Base-by-base conservation (phyloP, 192 early-diverging fungal genomes). In the Backusella tuberculispora region DNA sequence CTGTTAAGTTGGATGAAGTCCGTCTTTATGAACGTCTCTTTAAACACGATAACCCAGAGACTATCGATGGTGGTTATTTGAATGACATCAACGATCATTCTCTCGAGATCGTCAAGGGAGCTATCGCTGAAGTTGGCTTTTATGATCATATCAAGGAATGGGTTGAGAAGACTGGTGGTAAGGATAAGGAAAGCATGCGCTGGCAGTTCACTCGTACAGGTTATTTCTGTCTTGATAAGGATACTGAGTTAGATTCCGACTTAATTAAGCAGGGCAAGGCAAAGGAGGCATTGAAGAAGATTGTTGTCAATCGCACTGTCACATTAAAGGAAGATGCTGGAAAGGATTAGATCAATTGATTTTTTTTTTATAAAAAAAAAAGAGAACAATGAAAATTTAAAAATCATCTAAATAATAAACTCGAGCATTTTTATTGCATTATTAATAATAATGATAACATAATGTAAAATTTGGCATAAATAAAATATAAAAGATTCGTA, bases 191-290 rank as follows among this genome's bases (percentile, higher is more conserved):
- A 81, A 92, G 89, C 72, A 90, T 93, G 79, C 81, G 95, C 72
- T 96, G 94, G 90, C 98, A 99, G 87, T 92, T 96, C 75, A 88
- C 95, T 46, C 89, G 98, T 65, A 91, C 97, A 44, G 98, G 96
- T n/a, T 99, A 99, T 88, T 99, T 98, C 82, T 93, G 97, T 78
- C 86, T 99, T 13, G 98, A 99, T 80, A 91, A 88, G 81, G 97
- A 99, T 85, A 88, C 93, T 5, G 87, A 87, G 15, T 63, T 97
- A 60, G 89, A 87, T 13, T 80, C 83, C 63, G 87, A 87, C 29
- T 88, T 88, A 3, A 63, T 85, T n/a, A 78, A 84, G 66, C 85
- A 90, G 73, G 85, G 88, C 63, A 87, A 90, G 67, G 73, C 82
- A 48, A 91, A 88, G 83, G 81, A 88, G 41, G 74, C 74, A 24